Evolutionary conservation across 2,329 filamentous ascomycete species (phyloP).

Genomic region (Hortaea werneckii): DNA sequence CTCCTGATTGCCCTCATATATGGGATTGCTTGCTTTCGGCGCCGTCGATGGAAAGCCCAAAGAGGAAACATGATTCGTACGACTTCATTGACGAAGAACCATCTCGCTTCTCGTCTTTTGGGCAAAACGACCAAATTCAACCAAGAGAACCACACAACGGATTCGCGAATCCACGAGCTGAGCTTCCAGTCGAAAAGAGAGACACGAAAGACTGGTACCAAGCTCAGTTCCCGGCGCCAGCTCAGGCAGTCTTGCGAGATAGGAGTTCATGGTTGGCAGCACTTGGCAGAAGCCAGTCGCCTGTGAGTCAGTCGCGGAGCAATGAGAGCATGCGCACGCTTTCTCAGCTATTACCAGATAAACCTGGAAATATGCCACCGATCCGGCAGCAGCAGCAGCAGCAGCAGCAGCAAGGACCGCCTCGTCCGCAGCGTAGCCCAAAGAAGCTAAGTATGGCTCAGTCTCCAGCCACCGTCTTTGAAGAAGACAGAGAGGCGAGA

Average conservation of each 20-base stretch:
- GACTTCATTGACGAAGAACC: conserved; percentile 25
- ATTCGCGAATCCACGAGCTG: conserved; percentile 2
- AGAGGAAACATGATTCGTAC: conserved; percentile 15
- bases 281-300: background rate
- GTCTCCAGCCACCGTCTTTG: conserved; percentile 22
- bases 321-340: conserved; percentile 16
- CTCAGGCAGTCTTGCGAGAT: background rate
- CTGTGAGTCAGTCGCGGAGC: conserved; percentile 6
- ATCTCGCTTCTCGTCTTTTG: conserved; percentile 14
- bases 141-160: conserved; percentile 7
- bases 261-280: background rate
- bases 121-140: conserved; percentile 7
- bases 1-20: conserved; percentile 15
- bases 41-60: conserved; percentile 9
- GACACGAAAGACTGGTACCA: conserved; percentile 10
- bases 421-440: background rate
- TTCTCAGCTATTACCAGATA: conserved; percentile 25
- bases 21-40: conserved; percentile 11
- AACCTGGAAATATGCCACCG: conserved; percentile 9
- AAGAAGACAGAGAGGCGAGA: conserved; percentile 18
- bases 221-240: background rate
- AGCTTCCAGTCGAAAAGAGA: conserved; percentile 9
- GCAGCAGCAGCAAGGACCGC: conserved; percentile 7
- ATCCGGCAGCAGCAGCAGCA: background rate
- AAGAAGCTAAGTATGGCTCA: conserved; percentile 1